These are phyloP conservation scores for Mycena latifolia DNA, from an alignment of 768 basidiomycete genomes.

Conservation along the genomic window DNA sequence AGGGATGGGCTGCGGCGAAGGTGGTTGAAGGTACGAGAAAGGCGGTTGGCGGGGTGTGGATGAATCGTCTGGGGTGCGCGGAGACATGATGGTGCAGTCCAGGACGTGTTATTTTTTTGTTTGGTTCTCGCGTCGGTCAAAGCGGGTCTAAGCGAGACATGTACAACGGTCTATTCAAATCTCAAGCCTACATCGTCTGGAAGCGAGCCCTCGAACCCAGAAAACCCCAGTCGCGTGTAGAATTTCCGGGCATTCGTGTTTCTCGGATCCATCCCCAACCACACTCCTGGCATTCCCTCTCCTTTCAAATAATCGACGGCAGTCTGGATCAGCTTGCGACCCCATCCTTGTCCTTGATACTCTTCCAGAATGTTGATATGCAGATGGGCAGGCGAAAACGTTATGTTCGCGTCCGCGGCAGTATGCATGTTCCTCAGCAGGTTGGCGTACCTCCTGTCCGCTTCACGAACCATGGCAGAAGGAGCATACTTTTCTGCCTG, in stretches of 20 bases:
- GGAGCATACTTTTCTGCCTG: constrained; percentile 68
- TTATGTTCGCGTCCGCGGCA: constrained; percentile 65
- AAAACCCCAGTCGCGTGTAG: constrained; percentile 74
- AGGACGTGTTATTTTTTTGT: constrained; percentile 3
- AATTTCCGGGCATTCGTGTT: constrained; percentile 73
- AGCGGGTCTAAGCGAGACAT: background rate
- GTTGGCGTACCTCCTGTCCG: constrained; percentile 60
- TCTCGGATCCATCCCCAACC: constrained; percentile 76
- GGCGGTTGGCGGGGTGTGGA: constrained; percentile 3
- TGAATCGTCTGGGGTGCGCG: constrained; percentile 3
- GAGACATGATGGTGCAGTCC: constrained; percentile 6
- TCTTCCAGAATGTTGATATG: constrained; percentile 80
- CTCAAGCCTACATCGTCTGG: constrained; percentile 67
- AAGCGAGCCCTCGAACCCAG: constrained; percentile 63
- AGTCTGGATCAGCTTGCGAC: constrained; percentile 68
- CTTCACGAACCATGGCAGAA: constrained; percentile 46
- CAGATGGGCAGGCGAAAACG: constrained; percentile 79
- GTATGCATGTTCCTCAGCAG: constrained; percentile 55
- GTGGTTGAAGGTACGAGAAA: constrained; percentile 9
- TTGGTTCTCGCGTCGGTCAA: background rate
- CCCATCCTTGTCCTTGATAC: constrained; percentile 79
- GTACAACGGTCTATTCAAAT: constrained; percentile 46
- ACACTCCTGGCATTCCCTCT: constrained; percentile 64
- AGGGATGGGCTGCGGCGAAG: background rate
- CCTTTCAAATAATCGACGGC: constrained; percentile 67